Evolutionary conservation across 164 flowering plant genomes (phyloP).

Genomic region (Euptelea pleiosperma): DNA sequence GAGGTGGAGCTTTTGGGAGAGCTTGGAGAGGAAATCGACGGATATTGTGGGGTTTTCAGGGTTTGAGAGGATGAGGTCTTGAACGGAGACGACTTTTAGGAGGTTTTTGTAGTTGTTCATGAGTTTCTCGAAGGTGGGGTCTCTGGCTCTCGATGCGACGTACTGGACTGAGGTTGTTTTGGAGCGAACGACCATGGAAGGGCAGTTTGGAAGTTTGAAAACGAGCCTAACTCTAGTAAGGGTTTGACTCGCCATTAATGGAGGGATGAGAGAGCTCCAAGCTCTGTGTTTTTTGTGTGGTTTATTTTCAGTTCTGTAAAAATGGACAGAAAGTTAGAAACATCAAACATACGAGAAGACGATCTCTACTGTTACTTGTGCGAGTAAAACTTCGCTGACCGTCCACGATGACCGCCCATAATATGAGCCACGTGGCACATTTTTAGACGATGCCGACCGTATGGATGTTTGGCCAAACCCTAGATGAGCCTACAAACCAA

Average conservation of each 20-base stretch:
- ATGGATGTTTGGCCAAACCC: too few species aligned
- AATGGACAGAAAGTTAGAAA: too few species aligned
- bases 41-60: slow-evolving; percentile 44
- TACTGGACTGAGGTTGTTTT: slow-evolving; percentile 58
- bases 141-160: slow-evolving; percentile 64
- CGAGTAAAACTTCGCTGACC: too few species aligned
- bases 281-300: too few species aligned
- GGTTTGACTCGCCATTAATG: slow-evolving; percentile 17
- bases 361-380: too few species aligned
- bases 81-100: slow-evolving; percentile 67
- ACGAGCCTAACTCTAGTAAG: slow-evolving; percentile 4
- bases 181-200: slow-evolving; percentile 14
- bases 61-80: slow-evolving; percentile 74
- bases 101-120: slow-evolving; percentile 76
- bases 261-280: too few species aligned
- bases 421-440: too few species aligned
- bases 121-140: slow-evolving; percentile 76
- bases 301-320: too few species aligned
- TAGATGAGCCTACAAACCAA: too few species aligned
- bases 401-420: too few species aligned
- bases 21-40: slow-evolving; percentile 60
- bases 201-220: background rate
- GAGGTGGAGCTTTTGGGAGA: slow-evolving; percentile 79
- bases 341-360: too few species aligned
- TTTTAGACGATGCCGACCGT: too few species aligned